Conservation (phyloP, 768 basidiomycete species). For the Suillus hirtellus region DNA sequence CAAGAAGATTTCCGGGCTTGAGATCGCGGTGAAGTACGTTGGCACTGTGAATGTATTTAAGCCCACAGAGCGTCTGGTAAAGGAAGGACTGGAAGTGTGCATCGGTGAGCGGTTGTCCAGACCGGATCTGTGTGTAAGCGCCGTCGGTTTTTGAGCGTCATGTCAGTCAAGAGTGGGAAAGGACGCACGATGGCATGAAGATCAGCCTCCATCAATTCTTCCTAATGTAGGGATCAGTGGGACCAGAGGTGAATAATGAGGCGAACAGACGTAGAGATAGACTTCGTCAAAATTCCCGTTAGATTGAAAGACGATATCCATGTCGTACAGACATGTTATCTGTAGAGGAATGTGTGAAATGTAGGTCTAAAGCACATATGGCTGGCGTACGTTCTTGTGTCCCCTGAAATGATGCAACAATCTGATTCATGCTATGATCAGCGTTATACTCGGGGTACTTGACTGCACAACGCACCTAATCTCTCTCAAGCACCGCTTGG, state of each 20-base stretch:
- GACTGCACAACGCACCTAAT: conserved; percentile 61
- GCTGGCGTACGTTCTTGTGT: conserved; percentile 86
- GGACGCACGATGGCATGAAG: conserved; percentile 89
- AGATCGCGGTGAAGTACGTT: conserved; percentile 97
- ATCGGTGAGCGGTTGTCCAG: conserved; percentile 84
- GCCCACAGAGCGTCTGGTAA: conserved; percentile 96
- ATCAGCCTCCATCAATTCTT: conserved; percentile 99
- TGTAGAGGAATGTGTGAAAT: conserved; percentile 33
- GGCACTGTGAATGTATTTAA: conserved; percentile 98
- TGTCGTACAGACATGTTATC: conserved; percentile 97
- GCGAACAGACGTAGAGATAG: conserved; percentile 74
- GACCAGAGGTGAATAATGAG: not conserved
- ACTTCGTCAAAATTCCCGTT: conserved; percentile 95
- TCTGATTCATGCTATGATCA: conserved; percentile 41
- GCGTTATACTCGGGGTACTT: not conserved
- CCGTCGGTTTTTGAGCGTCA: not conserved
- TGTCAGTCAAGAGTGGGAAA: not conserved
- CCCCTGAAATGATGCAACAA: conserved; percentile 97
- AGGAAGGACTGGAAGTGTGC: conserved; percentile 96
- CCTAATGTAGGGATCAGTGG: conserved; percentile 47
- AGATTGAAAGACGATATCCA: conserved; percentile 95
- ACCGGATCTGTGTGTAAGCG: conserved; percentile 59
- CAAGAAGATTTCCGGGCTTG: conserved; percentile 92
- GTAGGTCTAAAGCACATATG: conserved; percentile 8
- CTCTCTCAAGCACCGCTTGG: conserved; percentile 94